Conservation (phyloP, 225 moss, liverwort and hornwort genomes). For the Bryum argenteum region DNA sequence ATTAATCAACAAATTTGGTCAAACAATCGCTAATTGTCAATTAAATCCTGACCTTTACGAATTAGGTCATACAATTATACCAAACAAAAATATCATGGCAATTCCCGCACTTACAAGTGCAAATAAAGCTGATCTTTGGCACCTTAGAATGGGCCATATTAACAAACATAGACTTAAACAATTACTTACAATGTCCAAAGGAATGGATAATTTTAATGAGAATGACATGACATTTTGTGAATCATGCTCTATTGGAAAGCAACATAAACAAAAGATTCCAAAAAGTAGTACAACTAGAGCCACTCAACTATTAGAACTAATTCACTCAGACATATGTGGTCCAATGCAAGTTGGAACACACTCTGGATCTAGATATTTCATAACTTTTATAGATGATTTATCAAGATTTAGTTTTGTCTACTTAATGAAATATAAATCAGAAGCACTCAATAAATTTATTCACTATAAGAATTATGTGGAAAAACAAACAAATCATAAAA, state of each 20-base stretch:
- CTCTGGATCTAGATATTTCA: neutral
- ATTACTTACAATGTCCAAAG: neutral
- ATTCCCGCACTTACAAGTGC: neutral
- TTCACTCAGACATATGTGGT: neutral
- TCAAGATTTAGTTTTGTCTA: neutral
- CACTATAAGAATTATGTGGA: neutral
- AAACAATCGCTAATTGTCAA: neutral
- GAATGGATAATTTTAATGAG: neutral
- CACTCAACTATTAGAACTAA: neutral
- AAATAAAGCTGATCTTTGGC: neutral
- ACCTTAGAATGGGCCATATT: neutral
- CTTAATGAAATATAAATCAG: neutral
- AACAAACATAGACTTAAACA: neutral
- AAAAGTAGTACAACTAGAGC: too few species aligned
- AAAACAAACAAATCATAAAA: neutral
- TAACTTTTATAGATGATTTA: neutral
- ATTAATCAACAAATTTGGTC: neutral
- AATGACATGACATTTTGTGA: neutral
- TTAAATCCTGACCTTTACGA: neutral
- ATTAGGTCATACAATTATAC: neutral
- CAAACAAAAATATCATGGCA: neutral
- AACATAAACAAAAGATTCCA: constrained; percentile 1
- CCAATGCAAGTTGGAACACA: neutral
- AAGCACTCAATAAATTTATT: neutral
- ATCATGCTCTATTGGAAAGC: neutral